Conservation (phyloP, 495 filamentous ascomycete species). For the Alectoria sarmentosa region DNA sequence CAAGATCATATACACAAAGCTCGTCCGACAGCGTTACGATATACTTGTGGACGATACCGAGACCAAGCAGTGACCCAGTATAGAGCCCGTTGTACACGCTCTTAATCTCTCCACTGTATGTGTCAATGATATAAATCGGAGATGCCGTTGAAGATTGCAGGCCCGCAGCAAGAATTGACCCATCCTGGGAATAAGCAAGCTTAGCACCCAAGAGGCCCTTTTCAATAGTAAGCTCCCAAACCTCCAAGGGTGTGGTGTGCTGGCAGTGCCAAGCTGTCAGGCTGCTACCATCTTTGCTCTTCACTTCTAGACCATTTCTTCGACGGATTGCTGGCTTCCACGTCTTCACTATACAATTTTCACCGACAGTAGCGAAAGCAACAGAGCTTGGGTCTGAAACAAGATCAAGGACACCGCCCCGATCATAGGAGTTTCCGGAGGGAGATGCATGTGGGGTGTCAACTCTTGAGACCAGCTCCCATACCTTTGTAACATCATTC, state of each 20-base stretch:
- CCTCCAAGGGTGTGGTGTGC: constrained; percentile 47
- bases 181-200: constrained; percentile 76
- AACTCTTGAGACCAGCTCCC: constrained; percentile 73
- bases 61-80: constrained; percentile 42
- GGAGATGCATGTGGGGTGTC: constrained; percentile 62
- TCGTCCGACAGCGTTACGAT: constrained; percentile 57
- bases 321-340: constrained; percentile 66
- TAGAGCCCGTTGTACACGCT: constrained; percentile 50
- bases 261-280: constrained; percentile 69
- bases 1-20: constrained; percentile 60
- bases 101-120: constrained; percentile 42
- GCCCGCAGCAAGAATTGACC: constrained; percentile 68
- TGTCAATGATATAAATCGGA: constrained; percentile 26
- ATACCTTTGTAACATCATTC: constrained; percentile 50
- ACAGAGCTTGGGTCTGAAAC: constrained; percentile 54
- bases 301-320: constrained; percentile 54
- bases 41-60: constrained; percentile 53
- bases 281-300: constrained; percentile 42
- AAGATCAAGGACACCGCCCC: constrained; percentile 61
- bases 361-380: constrained; percentile 77
- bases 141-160: constrained; percentile 35
- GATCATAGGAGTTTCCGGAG: constrained; percentile 36
- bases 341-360: constrained; percentile 65
- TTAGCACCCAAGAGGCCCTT: constrained; percentile 29
- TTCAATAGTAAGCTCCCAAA: constrained; percentile 34